Conservation (phyloP, 306 rosid genomes). For the Fragaria nilgerrensis region DNA sequence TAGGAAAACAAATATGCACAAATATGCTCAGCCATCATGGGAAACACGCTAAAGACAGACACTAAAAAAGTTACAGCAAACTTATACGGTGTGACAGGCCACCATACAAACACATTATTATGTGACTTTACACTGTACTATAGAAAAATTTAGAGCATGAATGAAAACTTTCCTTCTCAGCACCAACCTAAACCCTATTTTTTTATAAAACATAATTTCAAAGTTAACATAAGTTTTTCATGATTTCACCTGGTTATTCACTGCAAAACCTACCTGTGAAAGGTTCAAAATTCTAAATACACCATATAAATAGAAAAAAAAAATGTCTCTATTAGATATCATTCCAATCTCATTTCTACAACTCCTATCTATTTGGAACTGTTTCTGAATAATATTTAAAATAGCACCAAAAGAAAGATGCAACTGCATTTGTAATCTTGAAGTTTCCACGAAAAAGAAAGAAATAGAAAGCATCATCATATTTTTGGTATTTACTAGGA, state of each 20-base stretch:
- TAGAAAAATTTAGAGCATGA: background rate
- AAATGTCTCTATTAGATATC: background rate
- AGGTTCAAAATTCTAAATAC: background rate
- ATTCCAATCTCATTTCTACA: background rate
- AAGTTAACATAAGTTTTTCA: background rate
- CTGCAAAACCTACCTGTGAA: background rate
- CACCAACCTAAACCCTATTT: background rate
- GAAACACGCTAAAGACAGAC: background rate
- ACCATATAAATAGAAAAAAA: background rate
- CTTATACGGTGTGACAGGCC: background rate
- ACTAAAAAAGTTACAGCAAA: constrained; percentile 7
- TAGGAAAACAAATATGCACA: constrained; percentile 19
- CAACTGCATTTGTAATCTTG: constrained; percentile 1
- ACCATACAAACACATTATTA: background rate
- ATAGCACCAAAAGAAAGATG: background rate
- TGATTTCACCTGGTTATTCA: background rate
- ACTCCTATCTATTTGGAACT: background rate
- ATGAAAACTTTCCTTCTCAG: background rate
- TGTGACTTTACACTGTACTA: background rate
- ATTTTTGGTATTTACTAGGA: background rate
- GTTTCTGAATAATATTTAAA: background rate
- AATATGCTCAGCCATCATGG: constrained; percentile 10
- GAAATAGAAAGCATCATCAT: background rate
- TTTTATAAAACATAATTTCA: background rate
- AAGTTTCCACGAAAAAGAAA: background rate